Base-by-base conservation (phyloP, 2,329 filamentous ascomycete species). In the Teratosphaeria zuluensis region DNA sequence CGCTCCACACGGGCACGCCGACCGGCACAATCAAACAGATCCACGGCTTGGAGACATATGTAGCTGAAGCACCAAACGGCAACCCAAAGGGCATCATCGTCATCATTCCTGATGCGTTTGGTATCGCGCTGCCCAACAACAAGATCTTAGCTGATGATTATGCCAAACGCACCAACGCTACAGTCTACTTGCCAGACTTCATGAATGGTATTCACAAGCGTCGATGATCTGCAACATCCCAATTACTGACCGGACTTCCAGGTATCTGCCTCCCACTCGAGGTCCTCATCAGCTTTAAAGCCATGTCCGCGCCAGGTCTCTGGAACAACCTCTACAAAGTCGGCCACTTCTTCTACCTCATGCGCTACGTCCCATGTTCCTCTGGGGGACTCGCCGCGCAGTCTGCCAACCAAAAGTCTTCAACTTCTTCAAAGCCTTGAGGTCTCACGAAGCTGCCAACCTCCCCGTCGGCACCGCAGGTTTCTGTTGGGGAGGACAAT, bases 91-190 rank as follows among this genome's bases (percentile, higher is more conserved):
- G 71, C 54, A 66, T 73, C 51, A 65, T 75, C 11, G 67, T 74
- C 28, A 74, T 75, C 56, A 66, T 75, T 19, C 69, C 73, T 6
- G 73, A 75, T 60, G 68, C 72, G 7, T 75, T 75, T 57, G 73
- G 73, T 19, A 71, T 68, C 65, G 62, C 61, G 2, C 61, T 73
- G 14, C 66, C 69, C 12, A 75, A 75, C 64, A 73, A 68, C 42
- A 64, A 69, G 14, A 70, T 75, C 19, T 65, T 75, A 7, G 70
- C 71, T 9, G 73, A 75, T 56, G 51, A 54, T 31, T 62, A 62
- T 58, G 61, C 61, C 30, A 61, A 62, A 56, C 55, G 59, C 33
- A 57, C 55, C 7, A 53, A 54, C 32, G 31, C 53, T 33, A n/a
- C 14, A 9, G 69, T 71, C 32, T 70, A 68, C 57, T 60, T 75